These are phyloP conservation scores for Aschersonia sp. DNA, from an alignment of 2,329 filamentous ascomycete species.

Conservation along the genomic window DNA sequence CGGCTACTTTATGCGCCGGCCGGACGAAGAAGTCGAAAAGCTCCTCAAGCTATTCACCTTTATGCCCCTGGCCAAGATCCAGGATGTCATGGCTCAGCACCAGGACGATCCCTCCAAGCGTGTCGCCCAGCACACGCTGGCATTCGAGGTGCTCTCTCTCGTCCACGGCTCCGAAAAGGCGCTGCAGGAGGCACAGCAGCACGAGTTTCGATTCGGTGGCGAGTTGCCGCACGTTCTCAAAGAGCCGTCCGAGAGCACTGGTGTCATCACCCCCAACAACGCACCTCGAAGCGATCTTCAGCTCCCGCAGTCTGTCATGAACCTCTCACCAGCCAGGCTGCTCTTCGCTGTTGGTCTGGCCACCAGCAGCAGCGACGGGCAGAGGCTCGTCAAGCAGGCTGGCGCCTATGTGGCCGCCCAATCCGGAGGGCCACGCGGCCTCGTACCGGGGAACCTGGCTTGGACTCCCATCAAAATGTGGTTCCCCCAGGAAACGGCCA, in stretches of 20 bases:
- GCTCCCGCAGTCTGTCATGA: conserved; percentile 43
- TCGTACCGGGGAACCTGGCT: conserved; percentile 35
- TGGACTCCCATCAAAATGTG: conserved; percentile 49
- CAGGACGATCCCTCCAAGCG: conserved; percentile 52
- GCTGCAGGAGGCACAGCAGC: conserved; percentile 40
- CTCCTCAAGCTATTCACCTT: conserved; percentile 89
- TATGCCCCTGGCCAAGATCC: conserved; percentile 56
- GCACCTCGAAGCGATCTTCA: conserved; percentile 38
- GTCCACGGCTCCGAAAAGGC: conserved; percentile 60
- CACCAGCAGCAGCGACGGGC: conserved; percentile 38
- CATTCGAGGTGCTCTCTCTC: conserved; percentile 66
- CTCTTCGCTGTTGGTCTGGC: conserved; percentile 46
- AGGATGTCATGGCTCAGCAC: conserved; percentile 53
- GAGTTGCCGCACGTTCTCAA: conserved; percentile 15
- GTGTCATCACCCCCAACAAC: conserved; percentile 27
- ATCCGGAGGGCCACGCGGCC: conserved; percentile 26
- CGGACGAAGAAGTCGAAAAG: conserved; percentile 67
- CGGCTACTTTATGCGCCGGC: conserved; percentile 70
- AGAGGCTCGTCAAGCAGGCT: conserved; percentile 37
- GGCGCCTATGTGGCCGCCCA: conserved; percentile 47
- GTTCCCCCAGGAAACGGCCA: conserved; percentile 39
- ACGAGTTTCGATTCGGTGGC: conserved; percentile 32
- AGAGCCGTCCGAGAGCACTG: conserved; percentile 13
- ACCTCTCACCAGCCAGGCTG: conserved; percentile 41
- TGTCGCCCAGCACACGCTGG: conserved; percentile 68